Conservation (phyloP, 2,329 filamentous ascomycete species). For the Verticillium longisporum region DNA sequence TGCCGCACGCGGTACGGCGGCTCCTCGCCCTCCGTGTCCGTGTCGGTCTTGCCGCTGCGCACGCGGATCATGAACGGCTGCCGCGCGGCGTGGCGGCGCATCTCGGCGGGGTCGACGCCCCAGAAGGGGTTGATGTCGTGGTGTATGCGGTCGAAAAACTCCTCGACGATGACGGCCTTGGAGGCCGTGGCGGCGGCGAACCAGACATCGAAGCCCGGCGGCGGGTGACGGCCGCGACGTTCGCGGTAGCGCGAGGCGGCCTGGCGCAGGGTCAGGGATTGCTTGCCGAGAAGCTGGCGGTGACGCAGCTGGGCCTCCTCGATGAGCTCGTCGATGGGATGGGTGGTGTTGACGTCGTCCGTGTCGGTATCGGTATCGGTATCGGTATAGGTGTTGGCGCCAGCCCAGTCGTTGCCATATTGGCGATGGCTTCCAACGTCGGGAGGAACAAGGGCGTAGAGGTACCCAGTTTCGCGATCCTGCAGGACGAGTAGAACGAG, state of each 20-base stretch:
- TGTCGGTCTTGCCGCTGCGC: conserved; percentile 30
- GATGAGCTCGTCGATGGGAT: conserved; percentile 45
- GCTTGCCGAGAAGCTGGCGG: conserved; percentile 29
- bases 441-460: background rate
- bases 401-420: background rate
- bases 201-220: conserved; percentile 56
- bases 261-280: conserved; percentile 39
- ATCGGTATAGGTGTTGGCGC: conserved; percentile 2
- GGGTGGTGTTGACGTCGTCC: conserved; percentile 16
- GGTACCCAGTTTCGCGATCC: background rate
- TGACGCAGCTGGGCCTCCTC: conserved; percentile 34
- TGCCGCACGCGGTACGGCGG: conserved; percentile 1
- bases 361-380: background rate
- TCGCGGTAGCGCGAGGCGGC: conserved; percentile 49
- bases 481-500: background rate
- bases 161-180: conserved; percentile 51
- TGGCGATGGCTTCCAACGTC: background rate
- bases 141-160: conserved; percentile 59
- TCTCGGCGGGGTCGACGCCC: conserved; percentile 37
- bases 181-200: conserved; percentile 44
- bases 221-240: conserved; percentile 52
- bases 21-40: background rate
- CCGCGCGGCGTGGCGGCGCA: conserved; percentile 23
- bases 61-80: conserved; percentile 38
- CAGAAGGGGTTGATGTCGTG: conserved; percentile 55